Evolutionary conservation across 148 eudicot species (phyloP).

Genomic region (Chenopodium quinoa): DNA sequence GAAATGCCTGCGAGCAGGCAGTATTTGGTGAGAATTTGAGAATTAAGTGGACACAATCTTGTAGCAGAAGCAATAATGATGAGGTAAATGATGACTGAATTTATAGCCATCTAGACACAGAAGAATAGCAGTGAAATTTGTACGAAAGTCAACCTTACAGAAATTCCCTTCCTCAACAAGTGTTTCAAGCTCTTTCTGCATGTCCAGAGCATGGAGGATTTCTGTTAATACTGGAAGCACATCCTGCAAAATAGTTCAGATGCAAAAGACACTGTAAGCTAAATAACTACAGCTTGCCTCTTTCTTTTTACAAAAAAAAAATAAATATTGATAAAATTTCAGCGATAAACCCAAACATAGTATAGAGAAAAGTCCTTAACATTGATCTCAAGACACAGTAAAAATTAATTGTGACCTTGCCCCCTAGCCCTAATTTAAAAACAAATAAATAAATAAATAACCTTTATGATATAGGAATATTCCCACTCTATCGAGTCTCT

Average conservation of each 20-base stretch:
- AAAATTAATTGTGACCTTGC: neutral
- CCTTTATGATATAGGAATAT: neutral
- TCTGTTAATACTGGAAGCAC: constrained; percentile 73
- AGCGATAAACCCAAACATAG: neutral
- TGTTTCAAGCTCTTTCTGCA: constrained; percentile 75
- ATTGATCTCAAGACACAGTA: constrained; percentile 1
- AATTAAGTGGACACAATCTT: constrained; percentile 7
- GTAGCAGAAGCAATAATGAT: neutral
- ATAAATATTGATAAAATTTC: no score
- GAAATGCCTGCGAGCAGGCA: constrained; percentile 73
- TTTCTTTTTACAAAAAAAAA: neutral
- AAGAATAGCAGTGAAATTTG: neutral
- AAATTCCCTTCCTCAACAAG: constrained; percentile 82
- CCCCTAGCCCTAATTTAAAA: neutral
- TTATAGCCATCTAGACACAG: neutral
- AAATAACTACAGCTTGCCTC: neutral
- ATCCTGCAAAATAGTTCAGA: constrained; percentile 50
- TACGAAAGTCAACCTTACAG: constrained; percentile 55
- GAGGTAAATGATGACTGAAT: neutral
- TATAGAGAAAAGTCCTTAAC: neutral
- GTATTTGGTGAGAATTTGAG: constrained; percentile 16
- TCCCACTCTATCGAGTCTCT: neutral
- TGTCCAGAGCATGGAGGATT: constrained; percentile 58
- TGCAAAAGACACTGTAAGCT: constrained; percentile 12
- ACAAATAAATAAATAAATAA: neutral